A percentile compares a stretch with the other conserved stretches of the same genome.
Evolutionary conservation across 1,284 basidiomycete genomes (phyloP).

Genomic region (Caloboletus inedulis): DNA sequence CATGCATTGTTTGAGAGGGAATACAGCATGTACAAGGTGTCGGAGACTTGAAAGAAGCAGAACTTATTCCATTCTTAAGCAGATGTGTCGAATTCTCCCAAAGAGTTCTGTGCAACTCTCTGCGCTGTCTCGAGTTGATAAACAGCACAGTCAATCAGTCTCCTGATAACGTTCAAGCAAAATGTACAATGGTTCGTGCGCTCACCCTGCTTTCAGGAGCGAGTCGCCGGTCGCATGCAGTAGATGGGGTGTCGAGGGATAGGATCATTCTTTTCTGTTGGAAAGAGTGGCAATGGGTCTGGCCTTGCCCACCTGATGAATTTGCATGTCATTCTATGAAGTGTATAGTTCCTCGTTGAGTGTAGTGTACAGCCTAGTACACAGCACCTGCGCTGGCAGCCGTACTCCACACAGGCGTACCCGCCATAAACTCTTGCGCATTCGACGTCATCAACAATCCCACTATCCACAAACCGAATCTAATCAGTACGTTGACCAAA

Average conservation of each 20-base stretch:
- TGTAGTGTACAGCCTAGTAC: constrained; percentile 10
- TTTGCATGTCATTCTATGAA: not conserved
- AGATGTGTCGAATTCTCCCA: too few relatives aligned
- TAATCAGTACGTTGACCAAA: constrained; percentile 4
- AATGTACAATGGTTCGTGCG: not conserved
- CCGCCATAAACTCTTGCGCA: constrained; percentile 54
- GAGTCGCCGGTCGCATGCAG: too few relatives aligned
- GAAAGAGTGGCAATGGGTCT: not conserved
- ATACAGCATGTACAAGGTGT: too few relatives aligned
- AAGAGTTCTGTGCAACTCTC: not conserved
- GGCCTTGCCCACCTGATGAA: not conserved
- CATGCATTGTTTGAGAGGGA: not conserved
- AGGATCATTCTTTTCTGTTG: not conserved
- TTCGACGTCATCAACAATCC: constrained; percentile 63
- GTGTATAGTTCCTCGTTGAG: not conserved
- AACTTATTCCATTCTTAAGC: not conserved
- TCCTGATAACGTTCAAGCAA: not conserved
- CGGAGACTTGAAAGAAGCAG: not conserved
- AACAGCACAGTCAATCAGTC: not conserved
- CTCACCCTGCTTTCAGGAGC: not conserved
- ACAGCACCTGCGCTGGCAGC: constrained; percentile 20
- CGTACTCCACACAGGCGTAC: constrained; percentile 26
- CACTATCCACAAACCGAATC: constrained; percentile 39
- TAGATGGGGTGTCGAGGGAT: not conserved
- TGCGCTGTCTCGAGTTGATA: not conserved